Evolutionary conservation across 768 basidiomycete genomes (phyloP).

Genomic region (Saitozyma sp.): DNA sequence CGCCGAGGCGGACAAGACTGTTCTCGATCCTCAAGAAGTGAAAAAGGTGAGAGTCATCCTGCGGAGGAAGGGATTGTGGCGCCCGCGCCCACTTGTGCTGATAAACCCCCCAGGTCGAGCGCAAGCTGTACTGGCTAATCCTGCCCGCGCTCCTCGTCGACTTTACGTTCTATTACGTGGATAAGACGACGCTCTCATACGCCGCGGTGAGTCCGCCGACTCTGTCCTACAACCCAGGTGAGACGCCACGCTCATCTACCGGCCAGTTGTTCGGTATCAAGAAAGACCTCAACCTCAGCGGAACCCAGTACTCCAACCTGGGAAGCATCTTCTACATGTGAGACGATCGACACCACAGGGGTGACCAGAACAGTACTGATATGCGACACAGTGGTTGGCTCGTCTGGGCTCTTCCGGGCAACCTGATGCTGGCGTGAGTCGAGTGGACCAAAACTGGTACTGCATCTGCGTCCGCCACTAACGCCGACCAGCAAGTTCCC

Average conservation of each 20-base stretch:
- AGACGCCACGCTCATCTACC: slow-evolving; percentile 25
- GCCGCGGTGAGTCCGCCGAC: slow-evolving; percentile 18
- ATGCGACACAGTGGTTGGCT: slow-evolving; percentile 49
- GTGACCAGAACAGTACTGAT: too few species aligned
- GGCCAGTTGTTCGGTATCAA: slow-evolving; percentile 48
- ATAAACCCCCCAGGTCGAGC: slow-evolving; percentile 12
- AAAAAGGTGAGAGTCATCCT: slow-evolving; percentile 18
- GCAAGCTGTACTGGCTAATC: slow-evolving; percentile 38
- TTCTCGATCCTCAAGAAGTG: slow-evolving; percentile 35
- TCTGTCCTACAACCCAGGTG: too few species aligned
- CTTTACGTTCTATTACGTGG: slow-evolving; percentile 40
- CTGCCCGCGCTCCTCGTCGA: slow-evolving; percentile 37
- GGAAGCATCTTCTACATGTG: slow-evolving; percentile 37
- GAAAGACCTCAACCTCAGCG: slow-evolving; percentile 51
- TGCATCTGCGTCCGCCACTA: too few species aligned
- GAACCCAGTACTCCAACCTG: slow-evolving; percentile 52
- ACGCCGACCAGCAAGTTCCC: slow-evolving; percentile 43
- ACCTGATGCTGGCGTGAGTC: slow-evolving; percentile 38
- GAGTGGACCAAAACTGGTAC: too few species aligned
- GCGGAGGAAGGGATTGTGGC: too few species aligned
- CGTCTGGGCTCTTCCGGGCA: slow-evolving; percentile 56
- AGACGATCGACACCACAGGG: too few species aligned
- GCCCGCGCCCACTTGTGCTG: not conserved
- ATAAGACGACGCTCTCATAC: slow-evolving; percentile 35
- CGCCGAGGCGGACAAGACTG: slow-evolving; percentile 23